Evolutionary conservation across 306 rosid species (phyloP), one percentile per base, ranked within the genome.

Genomic region (Quercus dentata): DNA sequence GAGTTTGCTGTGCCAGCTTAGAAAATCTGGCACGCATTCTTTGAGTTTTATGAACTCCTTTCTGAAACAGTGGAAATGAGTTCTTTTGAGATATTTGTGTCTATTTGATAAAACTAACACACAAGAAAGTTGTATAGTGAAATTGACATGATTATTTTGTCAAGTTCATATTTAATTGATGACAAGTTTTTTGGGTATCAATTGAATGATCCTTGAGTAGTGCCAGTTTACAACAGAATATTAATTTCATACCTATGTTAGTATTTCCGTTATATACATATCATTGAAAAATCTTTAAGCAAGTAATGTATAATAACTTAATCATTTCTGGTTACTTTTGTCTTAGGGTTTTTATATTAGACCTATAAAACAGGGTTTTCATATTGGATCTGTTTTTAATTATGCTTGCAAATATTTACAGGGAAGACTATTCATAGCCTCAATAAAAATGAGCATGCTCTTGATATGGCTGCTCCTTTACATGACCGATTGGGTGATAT

Each of bases 401-500:
- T 76, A 61, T 38, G 63, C 33, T 23, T 74, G 4, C 51, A 71
- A 74, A 77, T 74, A 28, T 76, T 65, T 78, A 27, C 92, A 94
- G 99, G 99, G 74, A 94, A 94, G 83, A 85, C 91, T 41, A 91
- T 95, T 78, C 98, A 95, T 76, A 90, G 95, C 89, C 85, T 91
- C 58, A 95, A 95, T 83, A 95, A 95, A 84, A 95, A 95, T 72
- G 98, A 95, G 75, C 99, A 88, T 75, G 98, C 97, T 72, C 90
- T 95, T 81, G 97, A 91, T 69, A 95, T 92, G 99, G 99, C 96
- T 71, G 91, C 88, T 17, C 97, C 97, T 80, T 84, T 92, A 74
- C 97, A 91, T 73, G 91, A 86, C 17, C 88, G 58, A 77, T 85
- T 92, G 83, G 97, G 97, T 63, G 90, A 88, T 78, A 67, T 11